Evolutionary conservation across 495 filamentous ascomycete species (phyloP), one percentile per base, ranked within the genome.

Genomic region (Halenospora varia): DNA sequence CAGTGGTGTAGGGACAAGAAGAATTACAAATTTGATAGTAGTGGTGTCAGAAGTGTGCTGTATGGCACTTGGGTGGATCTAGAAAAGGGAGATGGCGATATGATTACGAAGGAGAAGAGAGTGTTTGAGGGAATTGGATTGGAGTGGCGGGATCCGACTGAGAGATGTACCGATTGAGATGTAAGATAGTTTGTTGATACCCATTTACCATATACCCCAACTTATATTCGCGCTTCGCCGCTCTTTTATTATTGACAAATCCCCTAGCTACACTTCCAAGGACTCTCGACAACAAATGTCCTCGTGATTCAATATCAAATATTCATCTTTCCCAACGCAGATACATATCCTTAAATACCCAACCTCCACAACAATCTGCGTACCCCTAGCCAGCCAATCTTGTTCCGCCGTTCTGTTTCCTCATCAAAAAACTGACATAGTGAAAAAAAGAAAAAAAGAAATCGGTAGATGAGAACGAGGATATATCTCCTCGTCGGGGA

Each of bases 11-110:
- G 92, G 73, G 81, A 85, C 53, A 76, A 76, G 45, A 81, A 81
- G 59, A 72, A 73, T 10, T 88, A 89, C 79, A 96, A 92, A 70
- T 97, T 99, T 68, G 90, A 96, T 66, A 91, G 88, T 26, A 95
- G 88, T 65, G 95, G 95, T 0, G 79, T 97, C 2, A 77, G 91
- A 51, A 85, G 82, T 66, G 74, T 85, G 20, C 68, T 47, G 19
- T 81, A 83, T 45, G 89, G 88, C 4, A 72, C 76, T 15, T 82
- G 85, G 71, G 79, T 95, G 0, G 85, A 90, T 56, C 60, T 82
- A 42, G 77, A 81, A 69, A 70, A 75, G 45, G 75, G 74, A 9
- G 60, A 72, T 73, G 48, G 49, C 9, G 61, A 63, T 62, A 51
- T 74, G 60, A 62, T 77, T 60, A 71, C 10, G 2, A 66, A 66